phyloP scores from a whole-genome alignment of 1,284 basidiomycete species.

The Agroathelia rolfsii region DNA sequence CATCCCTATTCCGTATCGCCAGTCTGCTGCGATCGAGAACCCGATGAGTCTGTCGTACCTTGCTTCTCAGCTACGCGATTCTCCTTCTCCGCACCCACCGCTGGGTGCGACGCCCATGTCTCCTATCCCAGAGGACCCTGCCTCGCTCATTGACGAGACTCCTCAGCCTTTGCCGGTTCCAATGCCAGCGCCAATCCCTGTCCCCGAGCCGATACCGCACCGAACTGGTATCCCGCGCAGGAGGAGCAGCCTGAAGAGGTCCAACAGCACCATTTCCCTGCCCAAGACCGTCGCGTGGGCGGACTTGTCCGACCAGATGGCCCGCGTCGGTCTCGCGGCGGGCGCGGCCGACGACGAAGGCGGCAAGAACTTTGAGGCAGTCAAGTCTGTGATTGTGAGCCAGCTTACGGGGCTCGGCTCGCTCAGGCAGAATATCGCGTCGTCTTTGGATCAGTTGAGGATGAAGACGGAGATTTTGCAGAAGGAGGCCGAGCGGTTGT shows the following conservation, averaged over 20 bases:
- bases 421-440: slow-evolving; percentile 43
- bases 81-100: slow-evolving; percentile 1
- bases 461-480: slow-evolving; percentile 48
- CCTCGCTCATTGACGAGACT: too few species aligned
- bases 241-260: slow-evolving; percentile 53
- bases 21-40: slow-evolving; percentile 15
- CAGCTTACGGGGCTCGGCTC: slow-evolving; percentile 46
- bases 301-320: slow-evolving; percentile 45
- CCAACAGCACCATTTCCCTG: slow-evolving; percentile 34
- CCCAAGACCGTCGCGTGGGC: slow-evolving; percentile 69
- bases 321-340: slow-evolving; percentile 41
- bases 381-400: slow-evolving; percentile 1
- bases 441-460: slow-evolving; percentile 42
- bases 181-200: too few species aligned
- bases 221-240: too few species aligned
- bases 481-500: slow-evolving; percentile 21
- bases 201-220: too few species aligned
- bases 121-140: slow-evolving; percentile 19
- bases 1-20: slow-evolving; percentile 24
- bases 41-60: slow-evolving; percentile 6
- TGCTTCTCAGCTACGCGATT: background rate
- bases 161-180: too few species aligned
- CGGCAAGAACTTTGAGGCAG: slow-evolving; percentile 27
- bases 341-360: slow-evolving; percentile 46
- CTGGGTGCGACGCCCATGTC: too few species aligned